phyloP scores from a whole-genome alignment of 495 filamentous ascomycete genomes.

The Pyronema domesticum region DNA sequence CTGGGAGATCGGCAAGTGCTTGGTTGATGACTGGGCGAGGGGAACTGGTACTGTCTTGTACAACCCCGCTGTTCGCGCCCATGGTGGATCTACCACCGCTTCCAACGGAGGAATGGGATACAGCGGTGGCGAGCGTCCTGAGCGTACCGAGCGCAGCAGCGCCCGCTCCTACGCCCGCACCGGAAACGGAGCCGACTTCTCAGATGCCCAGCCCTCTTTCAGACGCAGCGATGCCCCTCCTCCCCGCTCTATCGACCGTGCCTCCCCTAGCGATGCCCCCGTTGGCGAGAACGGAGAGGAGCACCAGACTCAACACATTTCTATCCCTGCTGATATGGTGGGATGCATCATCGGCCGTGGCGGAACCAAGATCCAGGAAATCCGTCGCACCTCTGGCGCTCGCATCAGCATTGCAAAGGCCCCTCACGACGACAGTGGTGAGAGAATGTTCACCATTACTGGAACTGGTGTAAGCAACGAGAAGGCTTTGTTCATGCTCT shows the following conservation, averaged over 20 bases:
- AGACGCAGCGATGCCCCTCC: slow-evolving; percentile 22
- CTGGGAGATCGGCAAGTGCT: slow-evolving; percentile 98
- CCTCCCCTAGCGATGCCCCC: slow-evolving; percentile 62
- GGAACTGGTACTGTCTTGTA: slow-evolving; percentile 92
- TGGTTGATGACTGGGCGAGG: slow-evolving; percentile 93
- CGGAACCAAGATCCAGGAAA: slow-evolving; percentile 94
- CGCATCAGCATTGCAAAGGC: slow-evolving; percentile 97
- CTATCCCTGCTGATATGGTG: slow-evolving; percentile 98
- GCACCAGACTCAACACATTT: slow-evolving; percentile 97
- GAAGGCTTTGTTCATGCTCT: slow-evolving; percentile 84
- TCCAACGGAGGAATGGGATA: slow-evolving; percentile 18
- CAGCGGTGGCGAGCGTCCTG: slow-evolving; percentile 26
- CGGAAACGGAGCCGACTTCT: slow-evolving; percentile 95
- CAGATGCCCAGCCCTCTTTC: slow-evolving; percentile 38
- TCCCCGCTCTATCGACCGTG: slow-evolving; percentile 46
- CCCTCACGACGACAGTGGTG: slow-evolving; percentile 89
- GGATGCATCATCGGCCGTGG: slow-evolving; percentile 94
- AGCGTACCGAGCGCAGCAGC: slow-evolving; percentile 34
- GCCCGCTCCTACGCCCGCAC: slow-evolving; percentile 72
- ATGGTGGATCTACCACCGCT: slow-evolving; percentile 33
- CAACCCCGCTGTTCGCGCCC: slow-evolving; percentile 80
- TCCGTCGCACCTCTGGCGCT: slow-evolving; percentile 85
- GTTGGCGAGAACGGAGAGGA: slow-evolving; percentile 92
- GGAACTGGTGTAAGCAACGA: slow-evolving; percentile 81
- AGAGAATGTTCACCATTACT: slow-evolving; percentile 99